These are phyloP conservation scores for Spathaspora sp. DNA, from an alignment of 1,139 yeast species.

Conservation along the genomic window DNA sequence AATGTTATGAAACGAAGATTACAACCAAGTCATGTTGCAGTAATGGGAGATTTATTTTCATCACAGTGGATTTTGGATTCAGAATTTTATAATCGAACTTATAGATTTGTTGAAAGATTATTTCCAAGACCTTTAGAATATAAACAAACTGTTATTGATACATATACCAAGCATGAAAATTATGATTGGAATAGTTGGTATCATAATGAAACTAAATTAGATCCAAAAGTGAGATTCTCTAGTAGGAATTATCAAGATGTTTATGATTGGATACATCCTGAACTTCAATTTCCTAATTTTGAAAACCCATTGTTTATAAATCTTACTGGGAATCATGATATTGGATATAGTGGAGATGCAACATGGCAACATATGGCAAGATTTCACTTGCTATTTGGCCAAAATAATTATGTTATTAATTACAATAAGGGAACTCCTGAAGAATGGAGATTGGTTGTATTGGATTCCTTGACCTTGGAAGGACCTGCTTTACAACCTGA, in stretches of 20 bases:
- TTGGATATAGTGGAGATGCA: slow-evolving; percentile 94
- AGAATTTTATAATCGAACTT: slow-evolving; percentile 79
- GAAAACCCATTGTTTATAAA: slow-evolving; percentile 65
- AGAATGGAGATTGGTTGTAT: slow-evolving; percentile 81
- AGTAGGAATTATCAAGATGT: slow-evolving; percentile 58
- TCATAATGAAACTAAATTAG: slow-evolving; percentile 36
- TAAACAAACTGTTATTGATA: slow-evolving; percentile 47
- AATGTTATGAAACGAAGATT: slow-evolving; percentile 58
- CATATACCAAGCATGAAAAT: slow-evolving; percentile 45
- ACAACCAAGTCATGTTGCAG: slow-evolving; percentile 78
- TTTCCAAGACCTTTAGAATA: slow-evolving; percentile 56
- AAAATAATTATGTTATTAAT: slow-evolving; percentile 77
- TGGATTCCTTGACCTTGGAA: slow-evolving; percentile 81
- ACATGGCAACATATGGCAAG: slow-evolving; percentile 89
- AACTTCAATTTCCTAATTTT: slow-evolving; percentile 31
- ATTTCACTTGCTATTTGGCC: slow-evolving; percentile 72
- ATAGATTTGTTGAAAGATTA: slow-evolving; percentile 64
- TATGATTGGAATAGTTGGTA: slow-evolving; percentile 56
- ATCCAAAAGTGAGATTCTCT: slow-evolving; percentile 41
- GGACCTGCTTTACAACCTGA: slow-evolving; percentile 86
- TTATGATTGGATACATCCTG: slow-evolving; percentile 61
- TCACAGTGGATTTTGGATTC: slow-evolving; percentile 92
- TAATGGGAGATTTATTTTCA: slow-evolving; percentile 91
- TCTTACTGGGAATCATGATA: slow-evolving; percentile 92
- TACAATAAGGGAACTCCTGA: slow-evolving; percentile 61